Conservation (phyloP, 768 basidiomycete genomes). For the Glaciozyma antarctica region DNA sequence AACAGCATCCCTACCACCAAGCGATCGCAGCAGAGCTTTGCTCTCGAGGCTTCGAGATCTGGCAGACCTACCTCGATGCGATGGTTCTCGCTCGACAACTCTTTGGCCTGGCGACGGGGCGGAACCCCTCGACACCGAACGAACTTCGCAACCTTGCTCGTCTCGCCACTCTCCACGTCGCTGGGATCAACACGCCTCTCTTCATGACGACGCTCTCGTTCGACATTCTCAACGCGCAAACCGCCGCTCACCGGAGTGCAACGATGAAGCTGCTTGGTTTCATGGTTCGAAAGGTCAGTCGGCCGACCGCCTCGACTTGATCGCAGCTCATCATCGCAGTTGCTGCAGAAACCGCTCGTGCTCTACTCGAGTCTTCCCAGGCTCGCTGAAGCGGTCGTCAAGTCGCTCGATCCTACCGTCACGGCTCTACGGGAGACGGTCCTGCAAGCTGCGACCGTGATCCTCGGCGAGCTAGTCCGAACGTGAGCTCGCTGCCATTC, state of each 20-base stretch:
- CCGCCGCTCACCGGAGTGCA: constrained; percentile 67
- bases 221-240: constrained; percentile 66
- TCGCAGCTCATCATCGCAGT: not conserved
- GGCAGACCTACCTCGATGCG: constrained; percentile 88
- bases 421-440: constrained; percentile 63
- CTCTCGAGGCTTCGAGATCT: constrained; percentile 80
- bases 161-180: constrained; percentile 72
- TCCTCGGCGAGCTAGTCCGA: constrained; percentile 85
- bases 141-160: constrained; percentile 67
- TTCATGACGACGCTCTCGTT: constrained; percentile 90
- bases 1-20: constrained; percentile 46
- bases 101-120: constrained; percentile 65
- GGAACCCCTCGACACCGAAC: constrained; percentile 50
- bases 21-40: constrained; percentile 77
- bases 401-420: constrained; percentile 85
- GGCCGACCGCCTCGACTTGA: not conserved
- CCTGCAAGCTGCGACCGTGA: constrained; percentile 82
- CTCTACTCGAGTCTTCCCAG: constrained; percentile 73
- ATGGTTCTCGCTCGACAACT: constrained; percentile 77
- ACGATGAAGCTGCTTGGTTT: constrained; percentile 90
- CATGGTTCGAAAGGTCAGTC: constrained; percentile 63
- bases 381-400: constrained; percentile 88
- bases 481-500: constrained; percentile 49
- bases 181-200: constrained; percentile 66
- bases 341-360: constrained; percentile 64